Percentiles rank a stretch among this genome's conserved stretches.
Conservation (phyloP, 257 asterid genomes). For the Solanum sparsipilum region DNA sequence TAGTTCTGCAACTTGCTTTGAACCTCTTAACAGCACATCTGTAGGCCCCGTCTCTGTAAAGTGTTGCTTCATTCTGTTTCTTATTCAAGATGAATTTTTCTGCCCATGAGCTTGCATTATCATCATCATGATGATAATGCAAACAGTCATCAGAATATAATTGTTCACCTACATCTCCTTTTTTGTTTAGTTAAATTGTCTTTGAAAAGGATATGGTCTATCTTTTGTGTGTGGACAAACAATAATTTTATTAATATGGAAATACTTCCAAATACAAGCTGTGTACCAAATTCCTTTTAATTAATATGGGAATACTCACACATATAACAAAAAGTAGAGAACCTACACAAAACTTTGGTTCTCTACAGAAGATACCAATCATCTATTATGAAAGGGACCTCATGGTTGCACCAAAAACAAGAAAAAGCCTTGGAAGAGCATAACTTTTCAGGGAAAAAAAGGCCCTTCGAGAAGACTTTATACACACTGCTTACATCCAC, state of each 20-base stretch:
- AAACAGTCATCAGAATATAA: not conserved
- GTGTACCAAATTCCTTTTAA: not conserved
- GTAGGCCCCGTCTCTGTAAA: not conserved
- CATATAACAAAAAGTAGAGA: not conserved
- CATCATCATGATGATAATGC: not conserved
- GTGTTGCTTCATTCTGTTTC: not conserved
- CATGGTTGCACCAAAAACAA: not conserved
- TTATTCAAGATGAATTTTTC: not conserved
- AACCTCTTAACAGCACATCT: not conserved
- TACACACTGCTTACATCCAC: not conserved
- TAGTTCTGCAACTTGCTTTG: slow-evolving; percentile 1
- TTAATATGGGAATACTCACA: not conserved
- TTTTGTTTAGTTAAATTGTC: not conserved
- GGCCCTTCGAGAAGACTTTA: not conserved
- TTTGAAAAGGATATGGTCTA: not conserved
- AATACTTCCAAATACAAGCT: not conserved
- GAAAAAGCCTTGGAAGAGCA: not conserved
- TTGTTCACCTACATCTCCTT: not conserved
- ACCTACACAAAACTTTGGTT: not conserved
- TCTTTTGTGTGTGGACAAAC: not conserved
- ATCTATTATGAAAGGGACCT: not conserved
- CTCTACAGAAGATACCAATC: not conserved
- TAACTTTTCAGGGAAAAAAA: not conserved
- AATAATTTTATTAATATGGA: not conserved
- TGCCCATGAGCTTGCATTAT: not conserved